Base-by-base conservation (phyloP, 257 asterid genomes). In the Plectranthus barbatus region DNA sequence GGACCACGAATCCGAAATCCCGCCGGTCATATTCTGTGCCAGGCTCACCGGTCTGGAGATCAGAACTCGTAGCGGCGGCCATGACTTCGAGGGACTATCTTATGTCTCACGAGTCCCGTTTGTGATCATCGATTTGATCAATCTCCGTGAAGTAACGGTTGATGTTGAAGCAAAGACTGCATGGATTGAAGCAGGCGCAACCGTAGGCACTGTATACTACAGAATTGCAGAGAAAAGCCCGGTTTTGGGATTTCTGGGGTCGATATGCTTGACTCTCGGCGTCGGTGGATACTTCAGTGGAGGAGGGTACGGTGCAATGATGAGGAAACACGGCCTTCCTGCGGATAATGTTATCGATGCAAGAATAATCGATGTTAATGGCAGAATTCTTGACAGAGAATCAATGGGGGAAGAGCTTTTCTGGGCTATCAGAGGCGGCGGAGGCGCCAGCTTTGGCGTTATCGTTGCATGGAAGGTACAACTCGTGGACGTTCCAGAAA, bases 1-100 rank as follows among this genome's bases (percentile, higher is more conserved):
- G 0, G 12, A 19, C 1, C 60, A 51, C 11, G 61, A 64, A 14
- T 39, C 41, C 14, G 52, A 64, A n/a, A 20, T 64, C 53, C 60
- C 51, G 0, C 13, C 42, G n/a, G 12, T 64, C 60, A 64, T 50
- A 4, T 23, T 8, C 39, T 50, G 60, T 7, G 60, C 69, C 2
- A 49, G 37, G 23, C 15, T 13, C 7, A 36, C 4, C n/a, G 51
- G 21, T 4, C 2, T 64, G 40, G 12, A 64, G 17, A 50, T 64
- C n/a, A 64, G 69, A 37, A 64, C 60, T 4, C 69, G 69, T 20
- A 64, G 69, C 9, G 68, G 59, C 0, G 68, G 59, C 23, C 55
- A 60, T 23, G 66, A 44, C 53, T 44, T 55, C 61, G 61, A 63
- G 69, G 69, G 69, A 5, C 37, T 63, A 13, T 63, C 69, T 17